Evolutionary conservation across 106 monocot species (phyloP).

Genomic region (Allium fistulosum): DNA sequence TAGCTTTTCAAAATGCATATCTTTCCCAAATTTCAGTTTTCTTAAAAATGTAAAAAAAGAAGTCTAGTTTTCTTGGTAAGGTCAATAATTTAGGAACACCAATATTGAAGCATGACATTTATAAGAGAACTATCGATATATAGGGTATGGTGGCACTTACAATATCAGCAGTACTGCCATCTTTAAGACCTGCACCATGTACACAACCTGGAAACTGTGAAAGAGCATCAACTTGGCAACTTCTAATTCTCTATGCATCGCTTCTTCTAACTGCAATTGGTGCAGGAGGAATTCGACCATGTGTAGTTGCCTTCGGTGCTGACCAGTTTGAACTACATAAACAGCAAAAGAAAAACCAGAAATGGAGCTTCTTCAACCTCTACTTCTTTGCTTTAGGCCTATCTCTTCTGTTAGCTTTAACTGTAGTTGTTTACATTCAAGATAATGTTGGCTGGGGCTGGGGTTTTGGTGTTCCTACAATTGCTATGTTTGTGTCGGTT

Average conservation of each 20-base stretch:
- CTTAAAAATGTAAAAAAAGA: too few species aligned
- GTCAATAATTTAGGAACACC: too few species aligned
- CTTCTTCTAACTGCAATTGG: constrained; percentile 53
- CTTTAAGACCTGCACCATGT: constrained; percentile 37
- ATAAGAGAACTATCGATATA: neutral
- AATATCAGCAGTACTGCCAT: constrained; percentile 36
- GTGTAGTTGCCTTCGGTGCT: constrained; percentile 58
- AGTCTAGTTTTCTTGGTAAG: too few species aligned
- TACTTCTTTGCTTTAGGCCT: constrained; percentile 31
- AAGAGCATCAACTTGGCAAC: constrained; percentile 27
- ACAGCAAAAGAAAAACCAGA: neutral
- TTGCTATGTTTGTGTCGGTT: constrained; percentile 21
- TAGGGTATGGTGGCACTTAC: constrained; percentile 63
- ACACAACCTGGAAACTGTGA: constrained; percentile 10
- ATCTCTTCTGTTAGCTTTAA: constrained; percentile 20
- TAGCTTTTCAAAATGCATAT: too few species aligned
- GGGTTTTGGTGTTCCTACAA: constrained; percentile 35
- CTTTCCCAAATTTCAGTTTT: too few species aligned
- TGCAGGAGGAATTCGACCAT: constrained; percentile 59
- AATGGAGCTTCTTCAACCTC: constrained; percentile 40
- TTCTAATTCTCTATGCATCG: constrained; percentile 49
- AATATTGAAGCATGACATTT: too few species aligned
- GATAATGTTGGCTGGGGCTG: constrained; percentile 41
- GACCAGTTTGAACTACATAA: constrained; percentile 41
- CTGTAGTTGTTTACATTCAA: constrained; percentile 37